A percentile compares a stretch with the other conserved stretches of the same genome.
phyloP scores from a whole-genome alignment of 225 moss, liverwort and hornwort species.

The Pseudoscleropodium purum region DNA sequence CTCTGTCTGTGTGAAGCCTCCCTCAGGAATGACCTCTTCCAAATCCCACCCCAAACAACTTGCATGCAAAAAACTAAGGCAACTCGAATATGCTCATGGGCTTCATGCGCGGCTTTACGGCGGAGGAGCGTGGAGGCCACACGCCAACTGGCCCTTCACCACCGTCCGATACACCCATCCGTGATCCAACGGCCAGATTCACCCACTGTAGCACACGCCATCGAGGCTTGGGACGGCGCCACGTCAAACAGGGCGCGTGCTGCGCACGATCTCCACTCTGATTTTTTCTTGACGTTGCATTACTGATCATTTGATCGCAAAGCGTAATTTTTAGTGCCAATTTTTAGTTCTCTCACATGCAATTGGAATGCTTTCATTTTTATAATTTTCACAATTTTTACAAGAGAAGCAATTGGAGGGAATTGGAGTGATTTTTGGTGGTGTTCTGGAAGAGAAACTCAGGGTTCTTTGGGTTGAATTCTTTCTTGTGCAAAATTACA shows the following conservation, averaged over 20 bases:
- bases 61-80: not conserved
- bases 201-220: not conserved
- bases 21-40: too few species aligned
- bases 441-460: not conserved
- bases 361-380: not conserved
- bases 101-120: not conserved
- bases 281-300: not conserved
- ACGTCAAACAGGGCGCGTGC: conserved; percentile 9
- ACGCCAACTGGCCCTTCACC: not conserved
- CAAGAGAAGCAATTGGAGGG: not conserved
- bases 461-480: too few species aligned
- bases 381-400: too few species aligned
- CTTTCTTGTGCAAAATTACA: not conserved
- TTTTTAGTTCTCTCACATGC: not conserved
- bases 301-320: not conserved
- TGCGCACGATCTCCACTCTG: not conserved
- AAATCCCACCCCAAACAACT: not conserved
- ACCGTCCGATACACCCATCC: not conserved
- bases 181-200: not conserved
- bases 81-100: not conserved
- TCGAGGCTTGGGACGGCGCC: not conserved
- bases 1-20: not conserved
- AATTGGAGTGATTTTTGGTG: not conserved
- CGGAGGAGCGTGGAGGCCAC: conserved; percentile 4
- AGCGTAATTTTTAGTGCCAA: too few species aligned